These are phyloP conservation scores for Anisogramma anomala DNA, from an alignment of 2,329 filamentous ascomycete species.

Conservation along the genomic window DNA sequence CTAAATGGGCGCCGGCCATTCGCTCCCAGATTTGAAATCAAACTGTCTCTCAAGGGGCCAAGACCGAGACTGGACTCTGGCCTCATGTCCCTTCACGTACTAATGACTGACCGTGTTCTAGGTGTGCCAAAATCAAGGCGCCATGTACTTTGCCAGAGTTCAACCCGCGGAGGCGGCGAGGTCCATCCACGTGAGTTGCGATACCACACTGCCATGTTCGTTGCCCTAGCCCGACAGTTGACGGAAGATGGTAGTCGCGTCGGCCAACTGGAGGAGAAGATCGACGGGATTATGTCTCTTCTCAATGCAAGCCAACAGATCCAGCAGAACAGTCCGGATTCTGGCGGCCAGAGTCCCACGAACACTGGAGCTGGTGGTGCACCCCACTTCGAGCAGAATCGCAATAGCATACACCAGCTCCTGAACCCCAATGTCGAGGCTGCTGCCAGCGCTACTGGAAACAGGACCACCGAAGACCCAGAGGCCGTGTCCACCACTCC, in stretches of 20 bases:
- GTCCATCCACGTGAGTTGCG: slow-evolving; percentile 25
- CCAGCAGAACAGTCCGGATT: slow-evolving; percentile 15
- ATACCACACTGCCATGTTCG: not conserved
- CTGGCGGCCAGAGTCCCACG: slow-evolving; percentile 11
- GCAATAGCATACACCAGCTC: slow-evolving; percentile 12
- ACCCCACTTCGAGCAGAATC: slow-evolving; percentile 2
- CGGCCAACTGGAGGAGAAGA: slow-evolving; percentile 28
- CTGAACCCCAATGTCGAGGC: slow-evolving; percentile 11
- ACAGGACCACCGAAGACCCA: slow-evolving; percentile 1
- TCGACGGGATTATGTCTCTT: slow-evolving; percentile 29
- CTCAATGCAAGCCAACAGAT: slow-evolving; percentile 23
- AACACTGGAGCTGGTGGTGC: slow-evolving; percentile 3
- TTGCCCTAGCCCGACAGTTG: not conserved
- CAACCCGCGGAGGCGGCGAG: slow-evolving; percentile 24
- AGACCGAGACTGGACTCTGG: not conserved
- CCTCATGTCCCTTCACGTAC: not conserved
- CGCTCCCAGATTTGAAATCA: no score
- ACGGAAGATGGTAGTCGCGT: no score
- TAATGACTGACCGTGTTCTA: slow-evolving; percentile 11
- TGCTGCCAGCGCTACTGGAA: not conserved
- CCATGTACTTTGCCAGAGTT: slow-evolving; percentile 24
- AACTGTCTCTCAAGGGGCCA: not conserved
- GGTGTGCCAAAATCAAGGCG: slow-evolving; percentile 26
- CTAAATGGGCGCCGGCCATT: no score
- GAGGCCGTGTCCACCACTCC: slow-evolving; percentile 5